phyloP scores from a whole-genome alignment of 805 yeast genomes.

The Zygotorulaspora florentina region DNA sequence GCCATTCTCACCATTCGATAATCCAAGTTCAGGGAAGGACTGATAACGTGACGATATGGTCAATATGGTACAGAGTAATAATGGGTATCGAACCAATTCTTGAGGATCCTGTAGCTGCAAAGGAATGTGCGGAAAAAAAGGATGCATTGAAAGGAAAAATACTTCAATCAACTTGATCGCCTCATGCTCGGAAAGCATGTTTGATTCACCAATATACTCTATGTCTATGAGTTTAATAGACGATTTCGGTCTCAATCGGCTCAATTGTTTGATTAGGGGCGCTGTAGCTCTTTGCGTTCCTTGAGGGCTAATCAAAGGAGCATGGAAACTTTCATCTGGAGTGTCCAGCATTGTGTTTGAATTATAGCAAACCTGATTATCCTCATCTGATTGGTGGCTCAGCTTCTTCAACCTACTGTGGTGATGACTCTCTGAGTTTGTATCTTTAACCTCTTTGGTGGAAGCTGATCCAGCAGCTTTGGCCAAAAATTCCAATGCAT shows the following conservation, averaged over 20 bases:
- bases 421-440: neutral
- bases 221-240: slow-evolving; percentile 48
- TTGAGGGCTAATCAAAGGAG: slow-evolving; percentile 26
- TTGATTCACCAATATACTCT: slow-evolving; percentile 52
- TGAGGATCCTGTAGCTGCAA: slow-evolving; percentile 61
- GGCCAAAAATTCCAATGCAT: slow-evolving; percentile 68
- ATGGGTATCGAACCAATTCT: slow-evolving; percentile 71
- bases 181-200: slow-evolving; percentile 58
- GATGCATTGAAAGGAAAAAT: slow-evolving; percentile 78
- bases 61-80: slow-evolving; percentile 72
- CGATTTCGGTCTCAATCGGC: slow-evolving; percentile 34
- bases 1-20: slow-evolving; percentile 30
- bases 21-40: slow-evolving; percentile 43
- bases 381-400: neutral
- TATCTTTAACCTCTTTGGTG: slow-evolving; percentile 43
- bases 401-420: neutral
- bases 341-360: slow-evolving; percentile 5
- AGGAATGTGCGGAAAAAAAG: slow-evolving; percentile 86
- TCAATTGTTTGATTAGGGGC: slow-evolving; percentile 34
- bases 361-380: neutral
- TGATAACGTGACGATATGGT: slow-evolving; percentile 81
- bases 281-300: slow-evolving; percentile 24
- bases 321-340: slow-evolving; percentile 19
- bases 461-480: slow-evolving; percentile 78
- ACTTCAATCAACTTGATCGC: slow-evolving; percentile 53